Conservation (phyloP, 768 basidiomycete species). For the Leccinum variicolor region DNA sequence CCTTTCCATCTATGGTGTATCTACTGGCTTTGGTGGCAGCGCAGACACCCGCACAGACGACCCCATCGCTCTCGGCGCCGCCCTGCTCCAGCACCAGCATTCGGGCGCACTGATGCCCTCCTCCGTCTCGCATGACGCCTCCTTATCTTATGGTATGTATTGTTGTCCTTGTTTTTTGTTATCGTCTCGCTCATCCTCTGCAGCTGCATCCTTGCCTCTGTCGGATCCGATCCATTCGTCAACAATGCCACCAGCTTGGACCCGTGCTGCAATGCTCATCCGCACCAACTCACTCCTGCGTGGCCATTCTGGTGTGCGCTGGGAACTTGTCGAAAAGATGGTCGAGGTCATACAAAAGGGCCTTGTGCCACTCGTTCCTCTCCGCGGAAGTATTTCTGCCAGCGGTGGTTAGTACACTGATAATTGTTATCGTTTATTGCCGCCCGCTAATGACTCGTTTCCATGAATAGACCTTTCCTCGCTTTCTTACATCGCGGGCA, state of each 20-base stretch:
- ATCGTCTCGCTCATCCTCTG: not conserved
- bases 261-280: slow-evolving; percentile 81
- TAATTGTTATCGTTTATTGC: not conserved
- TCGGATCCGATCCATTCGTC: slow-evolving; percentile 63
- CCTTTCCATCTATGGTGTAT: slow-evolving; percentile 79
- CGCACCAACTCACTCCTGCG: slow-evolving; percentile 88
- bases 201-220: slow-evolving; percentile 50
- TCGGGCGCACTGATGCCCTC: slow-evolving; percentile 65
- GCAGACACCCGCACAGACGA: slow-evolving; percentile 82
- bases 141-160: slow-evolving; percentile 2
- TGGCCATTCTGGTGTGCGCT: slow-evolving; percentile 83
- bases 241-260: slow-evolving; percentile 86
- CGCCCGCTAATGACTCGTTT: slow-evolving; percentile 6
- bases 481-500: slow-evolving; percentile 79
- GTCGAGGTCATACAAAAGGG: slow-evolving; percentile 64
- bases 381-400: slow-evolving; percentile 81
- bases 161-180: too few species aligned
- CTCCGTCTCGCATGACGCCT: slow-evolving; percentile 24
- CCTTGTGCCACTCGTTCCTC: slow-evolving; percentile 75
- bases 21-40: slow-evolving; percentile 84
- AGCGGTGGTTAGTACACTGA: slow-evolving; percentile 57
- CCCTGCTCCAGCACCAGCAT: slow-evolving; percentile 86
- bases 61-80: slow-evolving; percentile 68
- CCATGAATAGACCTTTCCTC: slow-evolving; percentile 59
- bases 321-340: slow-evolving; percentile 80